These are phyloP conservation scores for Sarocladiaceae sp. DNA, from an alignment of 2,329 filamentous ascomycete species.

Conservation along the genomic window DNA sequence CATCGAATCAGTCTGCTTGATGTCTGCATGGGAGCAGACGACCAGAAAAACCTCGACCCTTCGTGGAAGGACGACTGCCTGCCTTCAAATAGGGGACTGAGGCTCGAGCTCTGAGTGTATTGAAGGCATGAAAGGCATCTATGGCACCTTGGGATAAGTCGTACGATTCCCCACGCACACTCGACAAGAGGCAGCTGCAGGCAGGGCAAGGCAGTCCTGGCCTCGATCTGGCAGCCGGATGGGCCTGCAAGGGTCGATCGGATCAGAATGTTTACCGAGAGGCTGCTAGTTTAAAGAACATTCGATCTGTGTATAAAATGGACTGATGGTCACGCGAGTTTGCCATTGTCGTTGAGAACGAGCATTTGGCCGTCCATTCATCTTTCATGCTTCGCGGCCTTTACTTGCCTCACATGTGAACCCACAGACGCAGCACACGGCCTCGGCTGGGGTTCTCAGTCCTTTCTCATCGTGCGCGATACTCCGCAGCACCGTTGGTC, in stretches of 20 bases:
- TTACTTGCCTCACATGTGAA: background rate
- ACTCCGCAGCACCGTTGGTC: background rate
- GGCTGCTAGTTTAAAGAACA: conserved; percentile 15
- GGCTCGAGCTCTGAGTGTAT: background rate
- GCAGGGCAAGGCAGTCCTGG: background rate
- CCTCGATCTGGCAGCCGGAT: conserved; percentile 7
- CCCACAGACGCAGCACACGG: background rate
- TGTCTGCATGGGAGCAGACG: background rate
- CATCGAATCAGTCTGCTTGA: no score
- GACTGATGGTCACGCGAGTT: conserved; percentile 5
- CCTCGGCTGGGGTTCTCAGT: background rate
- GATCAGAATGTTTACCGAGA: conserved; percentile 20
- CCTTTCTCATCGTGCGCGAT: background rate
- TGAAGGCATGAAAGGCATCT: background rate
- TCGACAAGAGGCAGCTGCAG: conserved; percentile 9
- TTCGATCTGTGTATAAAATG: conserved; percentile 1
- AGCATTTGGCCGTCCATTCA: background rate
- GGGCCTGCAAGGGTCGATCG: conserved; percentile 6
- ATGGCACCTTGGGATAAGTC: conserved; percentile 6
- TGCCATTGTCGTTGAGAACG: background rate
- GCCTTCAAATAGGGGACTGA: conserved; percentile 1
- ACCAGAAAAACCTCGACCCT: background rate
- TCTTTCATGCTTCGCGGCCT: background rate
- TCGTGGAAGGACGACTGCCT: background rate
- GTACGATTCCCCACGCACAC: conserved; percentile 13